Base-by-base conservation (phyloP, 495 filamentous ascomycete species). In the Penicillium cosmopolitanum region DNA sequence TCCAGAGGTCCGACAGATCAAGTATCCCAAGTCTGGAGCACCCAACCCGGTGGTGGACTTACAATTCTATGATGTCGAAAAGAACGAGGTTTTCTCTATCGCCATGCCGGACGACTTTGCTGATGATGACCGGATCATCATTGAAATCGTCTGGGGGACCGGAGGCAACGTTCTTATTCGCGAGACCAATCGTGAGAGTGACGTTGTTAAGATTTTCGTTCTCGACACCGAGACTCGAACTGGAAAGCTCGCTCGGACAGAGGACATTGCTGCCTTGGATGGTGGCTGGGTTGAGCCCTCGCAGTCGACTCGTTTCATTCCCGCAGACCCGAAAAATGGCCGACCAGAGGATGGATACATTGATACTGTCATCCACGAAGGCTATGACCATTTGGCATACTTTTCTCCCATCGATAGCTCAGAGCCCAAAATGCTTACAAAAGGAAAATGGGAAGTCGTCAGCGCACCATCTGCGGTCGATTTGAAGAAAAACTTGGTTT, bases 211-310 rank as follows among this genome's bases (percentile, higher is more conserved):
- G 59, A 85, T 97, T 11, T 87, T 95, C 21, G 78, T 98, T 8
- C 86, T 97, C 57, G 91, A 98, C 67, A 90, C 94, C n/a, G 70
- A 71, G 31, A 70, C 80, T 6, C 85, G 91, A 35, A 87, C 82
- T n/a, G 92, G 91, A 15, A 91, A 89, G 69, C 84, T 93, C 11
- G 87, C 96, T 43, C 80, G 93, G 55, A 86, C 85, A 13, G 80
- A 87, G 18, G 86, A 98, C 71, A 86, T 98, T 57, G 82, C 85
- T 53, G 83, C 84, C 28, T 75, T 97, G 7, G 95, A 98, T 71
- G 93, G 94, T 12, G 95, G 95, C 44, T 98, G 95, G 95, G 95
- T 98, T 62, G 95, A 98, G 73, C 90, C 97, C 36, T 89, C 92
- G 1, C 87, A 98, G 63, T 83, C 87, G 31, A 97, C 95, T 4